phyloP scores from a whole-genome alignment of 2,329 filamentous ascomycete species.

The Aspergillus fijiensis region DNA sequence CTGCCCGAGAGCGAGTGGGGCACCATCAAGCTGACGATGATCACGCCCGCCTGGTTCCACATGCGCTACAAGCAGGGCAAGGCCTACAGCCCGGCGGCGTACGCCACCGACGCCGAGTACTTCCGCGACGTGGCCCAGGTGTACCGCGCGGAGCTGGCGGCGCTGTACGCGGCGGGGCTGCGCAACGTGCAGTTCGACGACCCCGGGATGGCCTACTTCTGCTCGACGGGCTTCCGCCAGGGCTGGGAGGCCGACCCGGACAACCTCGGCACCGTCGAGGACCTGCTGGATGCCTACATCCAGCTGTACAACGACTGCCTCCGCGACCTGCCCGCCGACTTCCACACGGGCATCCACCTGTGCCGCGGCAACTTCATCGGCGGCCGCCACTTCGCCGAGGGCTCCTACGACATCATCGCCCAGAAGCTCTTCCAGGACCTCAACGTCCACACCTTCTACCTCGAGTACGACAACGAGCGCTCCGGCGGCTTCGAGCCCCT shows the following conservation, averaged over 20 bases:
- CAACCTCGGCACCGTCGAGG: neutral
- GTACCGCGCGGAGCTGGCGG: slow-evolving; percentile 1
- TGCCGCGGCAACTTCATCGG: slow-evolving; percentile 6
- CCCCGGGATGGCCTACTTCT: slow-evolving; percentile 5
- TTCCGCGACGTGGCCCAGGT: slow-evolving; percentile 1
- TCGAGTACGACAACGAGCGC: slow-evolving; percentile 5
- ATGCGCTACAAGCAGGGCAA: slow-evolving; percentile 6
- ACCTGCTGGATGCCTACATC: slow-evolving; percentile 2
- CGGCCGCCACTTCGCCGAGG: slow-evolving; percentile 1
- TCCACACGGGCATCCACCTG: slow-evolving; percentile 3
- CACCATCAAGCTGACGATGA: slow-evolving; percentile 5
- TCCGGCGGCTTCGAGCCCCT: slow-evolving; percentile 2
- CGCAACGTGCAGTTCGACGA: slow-evolving; percentile 5
- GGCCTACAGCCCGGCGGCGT: neutral
- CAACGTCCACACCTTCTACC: slow-evolving; percentile 5
- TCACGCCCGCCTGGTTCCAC: slow-evolving; percentile 5
- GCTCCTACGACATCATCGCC: slow-evolving; percentile 3
- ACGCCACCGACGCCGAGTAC: slow-evolving; percentile 2
- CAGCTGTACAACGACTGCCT: slow-evolving; percentile 4
- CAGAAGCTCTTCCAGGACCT: slow-evolving; percentile 3
- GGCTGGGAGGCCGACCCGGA: neutral
- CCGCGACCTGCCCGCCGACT: neutral
- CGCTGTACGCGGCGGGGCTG: neutral
- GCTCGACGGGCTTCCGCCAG: neutral
- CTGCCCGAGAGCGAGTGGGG: slow-evolving; percentile 2